Evolutionary conservation across 2,329 filamentous ascomycete genomes (phyloP), one percentile per base, ranked within the genome.

Genomic region (Aphanocladium album): DNA sequence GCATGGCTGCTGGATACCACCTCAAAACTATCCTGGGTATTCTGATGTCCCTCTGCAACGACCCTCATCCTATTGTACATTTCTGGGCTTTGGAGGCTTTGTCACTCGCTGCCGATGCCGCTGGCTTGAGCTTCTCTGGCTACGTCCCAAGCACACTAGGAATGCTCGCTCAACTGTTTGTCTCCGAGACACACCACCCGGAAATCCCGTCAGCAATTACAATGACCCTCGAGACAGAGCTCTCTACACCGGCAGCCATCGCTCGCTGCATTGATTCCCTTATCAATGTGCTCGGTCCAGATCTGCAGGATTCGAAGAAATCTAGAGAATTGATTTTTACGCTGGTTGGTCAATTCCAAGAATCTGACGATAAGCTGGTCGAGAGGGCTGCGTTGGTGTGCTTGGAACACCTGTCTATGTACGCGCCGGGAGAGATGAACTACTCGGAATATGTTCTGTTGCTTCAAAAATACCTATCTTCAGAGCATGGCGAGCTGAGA

Each of bases 11-110:
- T 59, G 92, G 93, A 3, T 92, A 95, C 68, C 95, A 99, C 72
- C 81, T 99, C 55, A 98, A 98, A 77, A 97, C 92, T 1, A 97
- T 99, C 54, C 83, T 97, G n/a, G 90, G 93, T 19, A 96, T 99
- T 43, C 79, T 99, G n/a, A 96, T 98, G 89, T 98, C 95, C 8
- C 82, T 99, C 11, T 93, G 92, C 72, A 96, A 93, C 67, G 95
- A 99, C 70, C 91, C 93, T 21, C 95, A 99, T 71, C 93, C 95
- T 0, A 88, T 90, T 0, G 95, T 99, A 9, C 95, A 99, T 73
- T 96, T 93, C 71, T 98, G 93, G 92, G 93, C 96, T 2, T 79
- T 99, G 49, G 92, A 97, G 71, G 93, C 91, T 11, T 75, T 99
- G 33, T 88, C 90, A 2, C 82, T 90, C 57, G 92, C 96, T 14